A percentile compares a stretch with the other conserved stretches of the same genome.
phyloP scores from a whole-genome alignment of 2,329 filamentous ascomycete genomes.

The Coniella vitis region DNA sequence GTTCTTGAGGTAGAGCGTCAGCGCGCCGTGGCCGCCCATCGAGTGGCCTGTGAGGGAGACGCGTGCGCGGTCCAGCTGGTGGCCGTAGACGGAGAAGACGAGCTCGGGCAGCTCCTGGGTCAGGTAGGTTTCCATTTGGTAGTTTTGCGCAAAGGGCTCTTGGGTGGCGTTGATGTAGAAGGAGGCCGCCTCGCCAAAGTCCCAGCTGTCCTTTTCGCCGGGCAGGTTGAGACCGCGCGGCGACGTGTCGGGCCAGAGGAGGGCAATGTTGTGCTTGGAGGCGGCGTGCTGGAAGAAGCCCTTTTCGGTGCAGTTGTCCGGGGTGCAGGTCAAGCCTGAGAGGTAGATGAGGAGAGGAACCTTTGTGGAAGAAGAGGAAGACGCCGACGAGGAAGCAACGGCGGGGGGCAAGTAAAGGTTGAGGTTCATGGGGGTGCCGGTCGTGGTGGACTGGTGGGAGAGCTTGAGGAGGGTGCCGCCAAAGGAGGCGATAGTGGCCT shows the following conservation, averaged over 20 bases:
- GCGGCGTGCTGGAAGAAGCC: constrained; percentile 90
- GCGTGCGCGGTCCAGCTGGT: constrained; percentile 57
- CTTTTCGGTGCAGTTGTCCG: constrained; percentile 74
- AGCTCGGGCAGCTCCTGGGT: constrained; percentile 76
- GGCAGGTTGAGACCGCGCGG: constrained; percentile 75
- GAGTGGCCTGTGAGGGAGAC: constrained; percentile 89
- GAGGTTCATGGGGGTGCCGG: constrained; percentile 82
- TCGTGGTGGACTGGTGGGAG: constrained; percentile 70
- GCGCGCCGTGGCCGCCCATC: constrained; percentile 94
- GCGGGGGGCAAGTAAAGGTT: constrained; percentile 85
- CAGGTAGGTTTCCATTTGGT: constrained; percentile 94
- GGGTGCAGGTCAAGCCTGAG: constrained; percentile 89
- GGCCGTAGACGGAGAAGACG: constrained; percentile 65
- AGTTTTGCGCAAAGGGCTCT: constrained; percentile 67
- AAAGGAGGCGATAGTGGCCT: constrained; percentile 82
- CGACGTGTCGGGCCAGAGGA: constrained; percentile 92
- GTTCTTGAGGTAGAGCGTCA: constrained; percentile 88
- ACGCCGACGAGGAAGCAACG: constrained; percentile 37
- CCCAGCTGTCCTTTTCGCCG: constrained; percentile 81
- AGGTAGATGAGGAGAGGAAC: constrained; percentile 89
- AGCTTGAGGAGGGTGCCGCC: constrained; percentile 95
- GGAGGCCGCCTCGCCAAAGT: constrained; percentile 86
- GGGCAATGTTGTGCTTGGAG: constrained; percentile 73
- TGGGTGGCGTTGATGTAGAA: constrained; percentile 89
- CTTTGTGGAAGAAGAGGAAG: constrained; percentile 42